Evolutionary conservation across 2,329 filamentous ascomycete species (phyloP).

Genomic region (Aspergillus sp.): DNA sequence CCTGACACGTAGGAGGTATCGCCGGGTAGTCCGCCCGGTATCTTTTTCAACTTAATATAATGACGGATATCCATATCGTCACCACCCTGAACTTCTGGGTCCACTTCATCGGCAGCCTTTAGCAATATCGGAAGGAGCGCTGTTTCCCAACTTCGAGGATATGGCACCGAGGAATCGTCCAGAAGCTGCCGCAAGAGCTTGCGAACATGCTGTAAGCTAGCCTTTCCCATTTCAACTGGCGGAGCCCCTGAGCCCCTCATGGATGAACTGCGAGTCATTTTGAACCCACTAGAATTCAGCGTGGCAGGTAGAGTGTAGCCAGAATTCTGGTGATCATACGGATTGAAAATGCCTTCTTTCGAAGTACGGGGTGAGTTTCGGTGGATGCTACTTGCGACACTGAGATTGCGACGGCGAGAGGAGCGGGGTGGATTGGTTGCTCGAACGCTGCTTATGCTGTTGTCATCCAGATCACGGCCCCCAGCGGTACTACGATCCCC

Average conservation of each 20-base stretch:
- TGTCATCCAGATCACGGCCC: conserved; percentile 62
- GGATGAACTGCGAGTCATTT: conserved; percentile 75
- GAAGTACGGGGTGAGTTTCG: conserved; percentile 69
- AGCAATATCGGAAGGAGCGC: conserved; percentile 87
- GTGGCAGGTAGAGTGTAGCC: conserved; percentile 45
- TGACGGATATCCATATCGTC: conserved; percentile 97
- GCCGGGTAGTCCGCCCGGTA: conserved; percentile 82
- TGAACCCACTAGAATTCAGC: conserved; percentile 40
- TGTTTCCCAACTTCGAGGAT: conserved; percentile 79
- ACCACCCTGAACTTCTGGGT: conserved; percentile 83
- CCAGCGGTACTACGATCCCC: conserved; percentile 75
- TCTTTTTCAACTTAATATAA: conserved; percentile 96
- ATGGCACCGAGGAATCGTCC: conserved; percentile 71
- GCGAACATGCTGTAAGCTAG: conserved; percentile 84
- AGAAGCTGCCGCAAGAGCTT: conserved; percentile 82
- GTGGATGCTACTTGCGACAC: conserved; percentile 74
- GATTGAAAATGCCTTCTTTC: conserved; percentile 52
- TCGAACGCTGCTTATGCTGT: conserved; percentile 63
- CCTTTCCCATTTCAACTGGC: conserved; percentile 79
- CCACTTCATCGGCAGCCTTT: conserved; percentile 89
- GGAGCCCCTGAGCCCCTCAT: conserved; percentile 73
- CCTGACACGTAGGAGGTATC: conserved; percentile 97
- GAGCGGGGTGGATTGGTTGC: conserved; percentile 63
- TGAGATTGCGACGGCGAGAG: conserved; percentile 75
- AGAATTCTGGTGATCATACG: conserved; percentile 30